These are phyloP conservation scores for Gossypium rotundifolium DNA, from an alignment of 345 rosid species.

Conservation along the genomic window DNA sequence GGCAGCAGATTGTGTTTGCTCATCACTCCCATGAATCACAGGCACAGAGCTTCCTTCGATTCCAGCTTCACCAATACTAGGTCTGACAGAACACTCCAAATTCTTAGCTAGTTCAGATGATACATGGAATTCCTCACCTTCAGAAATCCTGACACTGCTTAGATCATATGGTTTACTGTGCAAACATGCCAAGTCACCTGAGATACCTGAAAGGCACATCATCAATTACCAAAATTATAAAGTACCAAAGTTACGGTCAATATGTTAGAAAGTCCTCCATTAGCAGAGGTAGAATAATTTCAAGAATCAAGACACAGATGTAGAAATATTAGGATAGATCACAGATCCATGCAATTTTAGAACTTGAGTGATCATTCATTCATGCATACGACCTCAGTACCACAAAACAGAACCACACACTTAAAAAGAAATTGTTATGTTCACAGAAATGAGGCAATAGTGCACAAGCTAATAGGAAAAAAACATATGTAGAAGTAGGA, in stretches of 20 bases:
- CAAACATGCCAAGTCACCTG: constrained; percentile 48
- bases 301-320: neutral
- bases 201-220: constrained; percentile 57
- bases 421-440: neutral
- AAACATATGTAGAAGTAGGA: neutral
- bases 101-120: constrained; percentile 36
- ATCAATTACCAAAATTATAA: neutral
- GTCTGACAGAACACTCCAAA: constrained; percentile 32
- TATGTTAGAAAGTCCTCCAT: constrained; percentile 1
- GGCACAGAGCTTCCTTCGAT: constrained; percentile 24
- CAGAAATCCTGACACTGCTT: constrained; percentile 44
- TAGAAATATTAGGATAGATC: neutral
- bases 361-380: neutral
- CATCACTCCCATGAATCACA: constrained; percentile 22
- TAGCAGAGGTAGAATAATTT: neutral
- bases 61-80: constrained; percentile 27
- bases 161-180: constrained; percentile 57
- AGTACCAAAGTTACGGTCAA: neutral
- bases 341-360: neutral
- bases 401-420: neutral
- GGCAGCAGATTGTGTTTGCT: constrained; percentile 27
- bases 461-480: neutral
- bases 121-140: constrained; percentile 33
- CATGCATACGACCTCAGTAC: neutral
- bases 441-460: neutral